Evolutionary conservation across 805 yeast genomes (phyloP).

Genomic region (Candida krabiensis): DNA sequence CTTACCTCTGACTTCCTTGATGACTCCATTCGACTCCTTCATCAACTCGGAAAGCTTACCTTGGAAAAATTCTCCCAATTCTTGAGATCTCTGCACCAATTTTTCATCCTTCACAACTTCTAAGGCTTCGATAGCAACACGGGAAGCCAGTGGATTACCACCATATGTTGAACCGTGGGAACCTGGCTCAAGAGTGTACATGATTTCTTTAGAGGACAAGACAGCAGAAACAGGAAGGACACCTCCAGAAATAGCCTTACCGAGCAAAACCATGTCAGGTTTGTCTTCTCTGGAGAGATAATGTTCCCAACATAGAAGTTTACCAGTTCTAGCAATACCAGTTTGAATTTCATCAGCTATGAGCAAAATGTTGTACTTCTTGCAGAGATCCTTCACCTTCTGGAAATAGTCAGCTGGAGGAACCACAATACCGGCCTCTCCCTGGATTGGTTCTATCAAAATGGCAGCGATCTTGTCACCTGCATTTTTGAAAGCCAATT

Average conservation of each 20-base stretch:
- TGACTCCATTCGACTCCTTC: conserved; percentile 50
- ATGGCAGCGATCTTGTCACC: conserved; percentile 92
- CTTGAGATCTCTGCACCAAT: conserved; percentile 73
- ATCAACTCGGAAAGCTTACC: conserved; percentile 55
- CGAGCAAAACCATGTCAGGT: conserved; percentile 87
- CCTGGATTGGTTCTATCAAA: conserved; percentile 93
- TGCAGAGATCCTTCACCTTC: conserved; percentile 71
- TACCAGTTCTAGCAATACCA: conserved; percentile 96
- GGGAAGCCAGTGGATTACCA: conserved; percentile 93
- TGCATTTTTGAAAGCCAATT: conserved; percentile 73
- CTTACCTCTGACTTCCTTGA: conserved; percentile 71
- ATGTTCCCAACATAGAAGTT: conserved; percentile 89
- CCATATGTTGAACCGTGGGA: conserved; percentile 98
- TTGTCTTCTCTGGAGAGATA: conserved; percentile 57
- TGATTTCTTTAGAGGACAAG: conserved; percentile 82
- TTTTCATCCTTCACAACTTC: conserved; percentile 87
- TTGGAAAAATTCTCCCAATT: conserved; percentile 70
- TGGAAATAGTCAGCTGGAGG: conserved; percentile 82
- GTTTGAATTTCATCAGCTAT: conserved; percentile 98
- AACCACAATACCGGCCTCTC: conserved; percentile 97
- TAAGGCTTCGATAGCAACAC: conserved; percentile 91
- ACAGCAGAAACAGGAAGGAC: conserved; percentile 91
- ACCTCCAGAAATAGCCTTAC: conserved; percentile 96
- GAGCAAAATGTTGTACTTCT: conserved; percentile 78
- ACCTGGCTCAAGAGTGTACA: conserved; percentile 89